A percentile compares a stretch with the other conserved stretches of the same genome.
Conservation (phyloP, 2,329 filamentous ascomycete genomes). For the Ceratocystis ficicola region DNA sequence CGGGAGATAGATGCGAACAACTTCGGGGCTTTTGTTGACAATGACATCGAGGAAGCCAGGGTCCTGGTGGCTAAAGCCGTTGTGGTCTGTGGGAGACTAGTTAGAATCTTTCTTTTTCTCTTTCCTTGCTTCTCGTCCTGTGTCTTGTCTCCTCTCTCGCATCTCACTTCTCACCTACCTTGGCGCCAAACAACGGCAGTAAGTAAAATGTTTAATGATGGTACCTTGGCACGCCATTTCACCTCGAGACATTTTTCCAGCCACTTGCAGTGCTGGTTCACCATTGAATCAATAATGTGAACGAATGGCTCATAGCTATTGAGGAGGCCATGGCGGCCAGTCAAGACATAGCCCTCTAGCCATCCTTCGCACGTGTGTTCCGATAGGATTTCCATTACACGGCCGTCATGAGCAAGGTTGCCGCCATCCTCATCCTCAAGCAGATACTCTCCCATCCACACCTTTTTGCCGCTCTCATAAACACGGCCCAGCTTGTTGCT, state of each 20-base stretch:
- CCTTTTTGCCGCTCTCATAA: slow-evolving; percentile 64
- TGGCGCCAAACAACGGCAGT: slow-evolving; percentile 71
- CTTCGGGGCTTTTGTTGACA: slow-evolving; percentile 66
- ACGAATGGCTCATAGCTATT: slow-evolving; percentile 78
- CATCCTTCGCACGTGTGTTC: slow-evolving; percentile 71
- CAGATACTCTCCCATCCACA: slow-evolving; percentile 68
- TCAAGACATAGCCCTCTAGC: slow-evolving; percentile 67
- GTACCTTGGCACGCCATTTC: slow-evolving; percentile 60
- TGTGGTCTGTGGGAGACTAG: slow-evolving; percentile 45
- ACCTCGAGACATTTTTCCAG: slow-evolving; percentile 71
- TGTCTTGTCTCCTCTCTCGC: too few species aligned
- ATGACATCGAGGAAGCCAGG: slow-evolving; percentile 70
- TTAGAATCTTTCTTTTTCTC: background rate
- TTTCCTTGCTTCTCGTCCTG: too few species aligned
- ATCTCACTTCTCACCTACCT: slow-evolving; percentile 22
- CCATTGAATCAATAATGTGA: slow-evolving; percentile 74
- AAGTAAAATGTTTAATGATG: slow-evolving; percentile 67
- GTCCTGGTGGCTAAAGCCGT: slow-evolving; percentile 72
- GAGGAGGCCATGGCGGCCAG: slow-evolving; percentile 60
- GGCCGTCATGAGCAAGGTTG: slow-evolving; percentile 54
- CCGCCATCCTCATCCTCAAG: slow-evolving; percentile 64
- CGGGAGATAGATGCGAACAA: slow-evolving; percentile 69
- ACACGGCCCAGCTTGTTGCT: slow-evolving; percentile 65
- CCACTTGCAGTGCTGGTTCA: slow-evolving; percentile 80
- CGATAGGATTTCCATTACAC: slow-evolving; percentile 75